Evolutionary conservation across 495 filamentous ascomycete species (phyloP), one percentile per base, ranked within the genome.

Genomic region (Penicillium angulare): DNA sequence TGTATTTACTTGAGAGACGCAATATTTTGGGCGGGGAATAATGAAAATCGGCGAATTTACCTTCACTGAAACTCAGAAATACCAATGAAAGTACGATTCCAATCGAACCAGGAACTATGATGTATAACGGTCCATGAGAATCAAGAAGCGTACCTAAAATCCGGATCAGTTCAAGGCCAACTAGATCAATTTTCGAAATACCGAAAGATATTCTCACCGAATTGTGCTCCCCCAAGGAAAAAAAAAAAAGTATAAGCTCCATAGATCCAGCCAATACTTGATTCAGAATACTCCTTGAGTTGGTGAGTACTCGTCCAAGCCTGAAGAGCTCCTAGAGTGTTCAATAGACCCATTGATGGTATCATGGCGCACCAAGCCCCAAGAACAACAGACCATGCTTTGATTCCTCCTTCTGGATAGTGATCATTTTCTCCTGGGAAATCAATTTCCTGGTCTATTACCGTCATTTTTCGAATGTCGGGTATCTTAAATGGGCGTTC

Each of bases 181-280:
- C 5, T 29, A 12, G 26, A 12, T 12, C 26, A 6, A 29, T 29
- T 5, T 29, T 6, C 6, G 26, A 29, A 29, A 29, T 29, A 29
- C 5, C 5, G 5, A 12, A 29, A 29, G 26, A 12, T 12, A 10
- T 7, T 35, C 43, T 18, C 43, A 67, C 64, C 57, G 18, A 55
- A 47, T 53, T 77, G 75, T 8, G 78, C 68, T 0, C 79, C 73
- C 3, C 71, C 75, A 35, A 82, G 42, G 17, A 56, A 83, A 8
- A 78, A 66, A 27, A 90, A 71, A 51, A 87, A 87, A 2, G 74
- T 72, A 57, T 86, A 88, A 7, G 86, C 54, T 6, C 82, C 80
- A 57, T 86, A 89, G 34, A 91, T 85, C 86, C 86, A 90, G 13
- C 86, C 87, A 22, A 89, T 77, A 5, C 74, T 76, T 12, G 81